Base-by-base conservation (phyloP, 1,139 yeast species). In the Diutina siamensis region DNA sequence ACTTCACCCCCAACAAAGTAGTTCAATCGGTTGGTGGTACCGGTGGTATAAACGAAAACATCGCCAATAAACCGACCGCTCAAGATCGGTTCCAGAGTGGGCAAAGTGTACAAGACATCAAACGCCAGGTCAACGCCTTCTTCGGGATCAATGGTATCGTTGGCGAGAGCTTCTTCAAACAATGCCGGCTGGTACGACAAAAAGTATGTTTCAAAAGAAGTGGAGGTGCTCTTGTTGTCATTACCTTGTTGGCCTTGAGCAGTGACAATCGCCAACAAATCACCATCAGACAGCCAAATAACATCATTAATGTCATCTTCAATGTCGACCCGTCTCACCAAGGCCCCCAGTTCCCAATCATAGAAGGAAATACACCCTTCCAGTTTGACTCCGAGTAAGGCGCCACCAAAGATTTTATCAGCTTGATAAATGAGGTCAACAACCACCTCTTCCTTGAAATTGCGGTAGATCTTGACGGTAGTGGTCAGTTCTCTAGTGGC, bases 21-120 rank as follows among this genome's bases (percentile, higher is more conserved):
- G 65, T 89, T 92, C 59, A 94, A 74, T 62, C 97, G 79, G 64
- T 88, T 87, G 33, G 95, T 77, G 20, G 81, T 57, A 1, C 95
- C 82, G 18, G 76, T 71, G 15, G 97, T 87, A 68, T 83, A 92
- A 47, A 92, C 78, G 61, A 89, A 89, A 40, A 94, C 97, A 67
- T 92, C 97, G 53, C 98, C 98, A 56, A 89, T 87, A 85, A 97
- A 92, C 61, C 82, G 82, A 57, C 97, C 97, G 19, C 95, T 83
- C 50, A 85, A 78, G 38, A 92, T 78, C 28, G 82, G 67, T 59
- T 92, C 98, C 4, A 72, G 58, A 15, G 73, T 67, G 48, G 80
- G 78, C 51, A 88, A 76, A 51, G 94, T 95, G 58, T 80, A 78
- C 48, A 86, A 69, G 27, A 89, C 94, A 50, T 86, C 94, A 62